Percentiles rank a stretch among this genome's conserved stretches.
phyloP scores from a whole-genome alignment of 345 rosid genomes.

The Linum trigynum region DNA sequence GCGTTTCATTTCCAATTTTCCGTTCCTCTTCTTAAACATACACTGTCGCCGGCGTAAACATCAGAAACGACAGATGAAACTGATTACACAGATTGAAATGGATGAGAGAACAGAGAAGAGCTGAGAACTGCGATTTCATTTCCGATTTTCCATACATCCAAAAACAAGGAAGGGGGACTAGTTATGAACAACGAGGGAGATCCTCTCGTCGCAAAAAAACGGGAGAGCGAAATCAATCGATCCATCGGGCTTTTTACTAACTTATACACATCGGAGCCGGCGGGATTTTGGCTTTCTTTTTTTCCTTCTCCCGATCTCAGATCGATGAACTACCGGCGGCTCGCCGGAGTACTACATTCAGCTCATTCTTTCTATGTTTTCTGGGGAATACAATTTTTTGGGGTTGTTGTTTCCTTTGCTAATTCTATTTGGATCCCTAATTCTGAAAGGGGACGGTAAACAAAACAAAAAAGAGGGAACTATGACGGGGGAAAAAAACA shows the following conservation, averaged over 20 bases:
- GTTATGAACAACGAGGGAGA: slow-evolving; percentile 20
- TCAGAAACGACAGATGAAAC: too few species aligned
- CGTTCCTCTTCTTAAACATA: too few species aligned
- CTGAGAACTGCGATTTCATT: too few species aligned
- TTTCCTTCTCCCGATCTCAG: not conserved
- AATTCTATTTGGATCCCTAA: not conserved
- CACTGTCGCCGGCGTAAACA: too few species aligned
- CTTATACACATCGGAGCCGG: slow-evolving; percentile 18
- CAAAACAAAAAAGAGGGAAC: not conserved
- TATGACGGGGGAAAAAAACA: not conserved
- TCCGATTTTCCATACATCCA: slow-evolving; percentile 19
- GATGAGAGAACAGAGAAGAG: not conserved
- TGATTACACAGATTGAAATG: too few species aligned
- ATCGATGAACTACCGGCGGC: slow-evolving; percentile 6
- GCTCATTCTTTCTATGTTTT: not conserved
- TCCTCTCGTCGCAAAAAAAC: slow-evolving; percentile 27
- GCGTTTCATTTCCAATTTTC: not conserved
- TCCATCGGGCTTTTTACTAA: not conserved
- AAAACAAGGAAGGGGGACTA: not conserved
- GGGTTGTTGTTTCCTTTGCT: slow-evolving; percentile 4
- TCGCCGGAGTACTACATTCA: slow-evolving; percentile 7
- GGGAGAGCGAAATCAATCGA: slow-evolving; percentile 15
- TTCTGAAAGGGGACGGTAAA: slow-evolving; percentile 1
- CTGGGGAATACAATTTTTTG: not conserved
- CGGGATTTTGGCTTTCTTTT: not conserved